A percentile compares a stretch with the other conserved stretches of the same genome.
phyloP scores from a whole-genome alignment of 2,329 filamentous ascomycete genomes.

The Paecilomyces variotii region DNA sequence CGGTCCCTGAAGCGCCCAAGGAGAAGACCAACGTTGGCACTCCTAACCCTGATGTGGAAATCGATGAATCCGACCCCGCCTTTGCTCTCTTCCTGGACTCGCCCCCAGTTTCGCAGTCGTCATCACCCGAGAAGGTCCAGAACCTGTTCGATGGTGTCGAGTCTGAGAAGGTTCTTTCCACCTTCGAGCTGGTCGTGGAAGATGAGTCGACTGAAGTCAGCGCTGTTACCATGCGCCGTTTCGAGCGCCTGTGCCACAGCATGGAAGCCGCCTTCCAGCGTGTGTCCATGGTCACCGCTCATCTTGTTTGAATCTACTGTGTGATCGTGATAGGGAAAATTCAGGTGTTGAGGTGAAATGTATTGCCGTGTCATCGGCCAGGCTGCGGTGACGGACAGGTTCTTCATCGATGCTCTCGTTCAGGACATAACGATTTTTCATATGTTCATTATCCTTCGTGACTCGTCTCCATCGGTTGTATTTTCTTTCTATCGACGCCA shows the following conservation, averaged over 20 bases:
- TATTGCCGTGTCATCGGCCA: not conserved
- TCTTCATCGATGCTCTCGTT: not conserved
- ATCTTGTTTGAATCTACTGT: conserved; percentile 25
- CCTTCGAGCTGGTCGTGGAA: conserved; percentile 57
- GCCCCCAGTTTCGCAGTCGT: conserved; percentile 40
- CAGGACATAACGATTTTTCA: not conserved
- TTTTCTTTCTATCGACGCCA: not conserved
- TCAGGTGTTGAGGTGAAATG: not conserved
- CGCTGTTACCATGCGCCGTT: conserved; percentile 20
- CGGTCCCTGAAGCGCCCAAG: conserved; percentile 9
- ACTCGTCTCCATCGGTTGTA: not conserved
- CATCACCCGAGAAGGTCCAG: conserved; percentile 14
- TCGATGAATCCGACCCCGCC: conserved; percentile 47
- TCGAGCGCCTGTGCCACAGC: conserved; percentile 30
- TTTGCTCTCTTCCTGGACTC: conserved; percentile 44
- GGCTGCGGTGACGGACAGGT: conserved; percentile 3
- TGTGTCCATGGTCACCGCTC: conserved; percentile 31
- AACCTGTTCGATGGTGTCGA: conserved; percentile 45
- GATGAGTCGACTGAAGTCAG: conserved; percentile 14
- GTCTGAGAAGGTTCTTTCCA: conserved; percentile 55
- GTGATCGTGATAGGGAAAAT: conserved; percentile 12
- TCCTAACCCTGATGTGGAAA: conserved; percentile 36
- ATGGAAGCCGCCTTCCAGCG: conserved; percentile 37
- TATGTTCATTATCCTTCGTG: not conserved
- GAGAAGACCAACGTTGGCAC: conserved; percentile 13